Base-by-base conservation (phyloP, 768 basidiomycete species). In the Phallus indusiatus region DNA sequence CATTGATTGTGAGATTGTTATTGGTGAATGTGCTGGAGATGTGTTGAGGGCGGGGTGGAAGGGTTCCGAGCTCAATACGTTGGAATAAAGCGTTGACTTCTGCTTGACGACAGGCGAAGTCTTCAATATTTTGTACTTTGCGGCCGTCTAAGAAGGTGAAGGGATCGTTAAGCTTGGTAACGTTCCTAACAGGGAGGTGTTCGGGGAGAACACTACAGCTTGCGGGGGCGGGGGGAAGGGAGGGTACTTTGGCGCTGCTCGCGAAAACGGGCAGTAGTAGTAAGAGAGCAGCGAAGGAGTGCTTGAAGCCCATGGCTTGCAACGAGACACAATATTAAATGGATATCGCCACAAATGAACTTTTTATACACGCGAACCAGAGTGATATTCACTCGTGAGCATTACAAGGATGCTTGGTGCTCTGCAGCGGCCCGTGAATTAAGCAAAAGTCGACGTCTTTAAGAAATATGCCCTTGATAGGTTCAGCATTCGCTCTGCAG, bases 31-130 rank as follows among this genome's bases (percentile, higher is more conserved):
- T 70, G 1, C 73, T 78, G 5, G 76, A 75, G 49, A 82, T 70
- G 24, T 70, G 68, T n/a, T 71, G 63, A 0, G 81, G 82, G 65
- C 73, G 73, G 14, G 70, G 72, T 0, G 81, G 81, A 18, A 81
- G 69, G 0, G 73, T 73, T 9, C 82, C 82, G 6, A 76, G 71
- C 67, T 84, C 81, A 64, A 80, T 78, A 18, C 70, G 71, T 65
- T 82, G 78, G 64, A 84, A 68, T 21, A 82, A 71, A 28, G 76
- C 68, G 54, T 64, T 68, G 63, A 82, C 76, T 66, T 83, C 78
- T 7, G 71, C 69, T 18, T 75, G 74, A 22, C 81, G 76, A 65
- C 81, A 84, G 5, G 69, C 70, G 75, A 78, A 84, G 59, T 81
- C 76, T 5, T 67, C 75, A 48, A 73, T 72, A 51, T 77, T 78